Conservation (phyloP, 1,284 basidiomycete species). For the Ustilago vetiveriae region DNA sequence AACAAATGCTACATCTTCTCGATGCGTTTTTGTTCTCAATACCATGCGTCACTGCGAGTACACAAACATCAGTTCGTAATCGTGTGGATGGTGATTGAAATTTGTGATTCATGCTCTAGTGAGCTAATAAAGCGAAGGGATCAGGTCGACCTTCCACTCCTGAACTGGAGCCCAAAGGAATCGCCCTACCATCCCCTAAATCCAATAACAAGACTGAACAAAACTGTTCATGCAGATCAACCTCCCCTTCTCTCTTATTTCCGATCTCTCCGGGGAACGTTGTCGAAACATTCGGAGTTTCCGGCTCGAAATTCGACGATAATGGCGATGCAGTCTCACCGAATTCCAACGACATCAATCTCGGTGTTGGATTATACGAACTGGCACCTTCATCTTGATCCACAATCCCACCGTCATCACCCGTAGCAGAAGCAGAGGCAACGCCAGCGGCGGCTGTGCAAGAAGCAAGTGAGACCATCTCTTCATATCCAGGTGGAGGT, state of each 20-base stretch:
- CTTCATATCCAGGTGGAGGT: slow-evolving; percentile 4
- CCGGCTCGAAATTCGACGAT: slow-evolving; percentile 18
- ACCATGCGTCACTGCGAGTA: too few species aligned
- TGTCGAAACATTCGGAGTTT: slow-evolving; percentile 12
- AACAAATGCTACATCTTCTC: too few species aligned
- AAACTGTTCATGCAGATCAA: slow-evolving; percentile 28
- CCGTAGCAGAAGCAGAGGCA: not conserved
- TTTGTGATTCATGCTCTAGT: not conserved
- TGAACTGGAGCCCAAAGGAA: slow-evolving; percentile 23
- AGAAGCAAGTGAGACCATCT: not conserved
- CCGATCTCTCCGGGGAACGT: slow-evolving; percentile 4
- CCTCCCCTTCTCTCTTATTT: not conserved
- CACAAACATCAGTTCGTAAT: too few species aligned
- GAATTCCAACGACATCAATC: slow-evolving; percentile 5
- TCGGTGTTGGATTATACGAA: slow-evolving; percentile 8
- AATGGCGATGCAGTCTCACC: slow-evolving; percentile 4
- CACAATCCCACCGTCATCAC: too few species aligned
- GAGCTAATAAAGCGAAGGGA: slow-evolving; percentile 15
- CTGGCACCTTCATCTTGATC: not conserved
- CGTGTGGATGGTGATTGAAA: too few species aligned
- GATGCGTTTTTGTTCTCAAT: too few species aligned
- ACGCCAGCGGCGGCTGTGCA: not conserved
- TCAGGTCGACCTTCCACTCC: slow-evolving; percentile 1
- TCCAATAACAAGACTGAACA: slow-evolving; percentile 31
- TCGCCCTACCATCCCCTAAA: slow-evolving; percentile 28